Base-by-base conservation (phyloP, 495 filamentous ascomycete species). In the Margaritispora aquatica region DNA sequence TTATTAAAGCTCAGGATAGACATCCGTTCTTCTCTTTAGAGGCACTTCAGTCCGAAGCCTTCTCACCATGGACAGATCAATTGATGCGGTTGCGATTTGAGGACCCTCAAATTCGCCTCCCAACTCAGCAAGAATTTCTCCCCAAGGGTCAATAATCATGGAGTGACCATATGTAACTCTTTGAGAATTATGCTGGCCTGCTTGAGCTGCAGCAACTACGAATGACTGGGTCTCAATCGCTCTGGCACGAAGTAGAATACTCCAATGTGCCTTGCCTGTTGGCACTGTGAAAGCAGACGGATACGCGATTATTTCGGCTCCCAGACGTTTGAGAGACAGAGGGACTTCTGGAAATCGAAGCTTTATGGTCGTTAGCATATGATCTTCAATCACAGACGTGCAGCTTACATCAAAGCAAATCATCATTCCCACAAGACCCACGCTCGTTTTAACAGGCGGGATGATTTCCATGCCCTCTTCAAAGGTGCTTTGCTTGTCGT, bases 221-320 rank as follows among this genome's bases (percentile, higher is more conserved):
- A 86, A 97, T 1, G 79, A 78, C 69, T 96, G 91, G 0, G 86
- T 91, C 72, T 97, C 93, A 55, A 97, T 90, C 4, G 92, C 93
- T 51, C 92, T 77, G 1, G 91, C 87, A 24, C 88, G 75, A 10
- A 97, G 73, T 1, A 97, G 71, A 0, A 80, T 70, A 59, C 87
- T 81, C 92, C 92, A 97, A 69, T 97, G 93, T 8, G 87, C 90
- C 46, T 75, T 74, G 0, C 93, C 92, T 0, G 92, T 96, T 2
- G 87, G 86, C 1, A 94, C 78, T 5, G 91, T 96, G 68, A 96
- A 97, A 13, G 92, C 92, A 1, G 86, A 90, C 2, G 92, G 92
- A 69, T 88, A 96, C 0, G 89, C 85, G 52, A 97, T 77, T 53
- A 95, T 74, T 51, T 95, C 81, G 11, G 88, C 89, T 1, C 55